These are phyloP conservation scores for Candida nonsorbophila DNA, from an alignment of 805 yeast species.

Conservation along the genomic window DNA sequence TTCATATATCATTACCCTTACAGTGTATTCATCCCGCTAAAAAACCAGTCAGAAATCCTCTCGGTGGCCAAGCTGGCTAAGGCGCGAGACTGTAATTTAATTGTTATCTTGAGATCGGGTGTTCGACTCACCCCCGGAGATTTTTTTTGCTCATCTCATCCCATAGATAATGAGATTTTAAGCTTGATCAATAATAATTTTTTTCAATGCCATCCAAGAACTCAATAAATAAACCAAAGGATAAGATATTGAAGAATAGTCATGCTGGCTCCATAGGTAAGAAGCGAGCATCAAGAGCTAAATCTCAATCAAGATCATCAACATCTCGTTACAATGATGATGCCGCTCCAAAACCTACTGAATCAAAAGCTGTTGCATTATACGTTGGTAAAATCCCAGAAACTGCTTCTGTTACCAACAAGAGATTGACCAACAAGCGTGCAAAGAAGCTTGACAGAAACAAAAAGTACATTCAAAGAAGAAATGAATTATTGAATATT, in stretches of 20 bases:
- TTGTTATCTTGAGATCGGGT: constrained; percentile 44
- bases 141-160: constrained; percentile 10
- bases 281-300: constrained; percentile 51
- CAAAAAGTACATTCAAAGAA: constrained; percentile 59
- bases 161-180: too few species aligned
- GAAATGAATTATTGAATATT: constrained; percentile 42
- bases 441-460: constrained; percentile 78
- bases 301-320: constrained; percentile 42
- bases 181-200: too few species aligned
- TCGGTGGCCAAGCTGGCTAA: constrained; percentile 47
- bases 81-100: constrained; percentile 45
- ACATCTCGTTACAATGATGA: constrained; percentile 32
- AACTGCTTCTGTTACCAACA: constrained; percentile 41
- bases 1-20: background rate
- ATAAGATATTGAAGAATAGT: constrained; percentile 44
- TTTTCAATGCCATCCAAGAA: constrained; percentile 85
- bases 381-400: constrained; percentile 30
- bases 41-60: constrained; percentile 14
- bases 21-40: background rate
- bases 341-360: constrained; percentile 37
- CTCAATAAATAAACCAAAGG: constrained; percentile 76
- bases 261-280: constrained; percentile 47
- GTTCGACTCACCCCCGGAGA: constrained; percentile 50
- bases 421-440: constrained; percentile 71
- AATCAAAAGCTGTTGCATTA: constrained; percentile 40